These are phyloP conservation scores for Spencermartinsiella ligniputridi DNA, from an alignment of 1,139 yeast genomes.

Conservation along the genomic window DNA sequence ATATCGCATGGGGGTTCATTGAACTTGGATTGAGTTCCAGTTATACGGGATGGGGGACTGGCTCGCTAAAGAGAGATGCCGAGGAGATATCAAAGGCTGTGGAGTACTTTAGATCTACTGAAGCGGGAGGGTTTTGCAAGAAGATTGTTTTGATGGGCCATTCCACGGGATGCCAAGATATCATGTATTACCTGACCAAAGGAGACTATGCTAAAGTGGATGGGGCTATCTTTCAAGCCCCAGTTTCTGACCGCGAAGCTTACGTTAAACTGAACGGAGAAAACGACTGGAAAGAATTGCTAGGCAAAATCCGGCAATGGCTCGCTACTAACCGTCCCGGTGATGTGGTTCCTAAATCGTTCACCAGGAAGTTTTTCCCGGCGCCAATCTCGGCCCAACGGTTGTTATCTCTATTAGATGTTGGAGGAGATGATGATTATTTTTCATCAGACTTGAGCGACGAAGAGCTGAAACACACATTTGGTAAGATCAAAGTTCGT, in stretches of 20 bases:
- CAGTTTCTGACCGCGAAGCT: constrained; percentile 68
- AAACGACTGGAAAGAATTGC: constrained; percentile 30
- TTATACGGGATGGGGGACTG: constrained; percentile 71
- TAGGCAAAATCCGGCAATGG: constrained; percentile 39
- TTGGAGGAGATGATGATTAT: constrained; percentile 74
- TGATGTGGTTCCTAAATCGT: constrained; percentile 50
- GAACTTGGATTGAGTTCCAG: constrained; percentile 64
- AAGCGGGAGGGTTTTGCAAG: constrained; percentile 40
- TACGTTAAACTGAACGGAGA: constrained; percentile 25
- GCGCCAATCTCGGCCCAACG: constrained; percentile 66
- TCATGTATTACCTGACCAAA: constrained; percentile 53
- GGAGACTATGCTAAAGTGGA: constrained; percentile 38
- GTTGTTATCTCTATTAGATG: constrained; percentile 55
- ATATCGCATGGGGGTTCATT: constrained; percentile 54
- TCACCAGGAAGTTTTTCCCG: constrained; percentile 40
- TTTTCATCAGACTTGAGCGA: constrained; percentile 61
- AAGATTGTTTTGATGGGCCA: constrained; percentile 70
- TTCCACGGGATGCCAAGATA: constrained; percentile 81
- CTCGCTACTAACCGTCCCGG: constrained; percentile 43
- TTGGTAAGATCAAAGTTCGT: constrained; percentile 45
- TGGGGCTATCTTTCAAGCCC: constrained; percentile 69
- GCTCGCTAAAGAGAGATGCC: constrained; percentile 58
- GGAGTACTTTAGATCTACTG: constrained; percentile 38
- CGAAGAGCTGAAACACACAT: constrained; percentile 42
- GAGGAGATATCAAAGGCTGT: constrained; percentile 54